A percentile compares a stretch with the other conserved stretches of the same genome.
These are phyloP conservation scores for Auxenochlorella protothecoides DNA, from an alignment of 139 green algal genomes.

Conservation along the genomic window DNA sequence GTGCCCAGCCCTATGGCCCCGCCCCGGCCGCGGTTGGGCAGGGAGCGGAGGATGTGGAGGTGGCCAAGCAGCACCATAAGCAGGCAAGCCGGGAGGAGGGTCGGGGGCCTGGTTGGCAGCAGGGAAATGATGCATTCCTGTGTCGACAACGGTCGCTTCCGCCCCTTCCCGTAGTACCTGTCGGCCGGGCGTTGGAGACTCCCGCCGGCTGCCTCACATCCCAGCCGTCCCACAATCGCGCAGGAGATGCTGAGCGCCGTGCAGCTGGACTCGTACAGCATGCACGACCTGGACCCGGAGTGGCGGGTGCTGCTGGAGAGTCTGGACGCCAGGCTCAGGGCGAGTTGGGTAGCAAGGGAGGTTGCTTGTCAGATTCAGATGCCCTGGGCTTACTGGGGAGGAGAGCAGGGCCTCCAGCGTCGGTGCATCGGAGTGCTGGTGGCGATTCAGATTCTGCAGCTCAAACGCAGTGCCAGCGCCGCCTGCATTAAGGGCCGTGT, in stretches of 20 bases:
- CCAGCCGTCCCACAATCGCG: no score
- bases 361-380: slow-evolving; percentile 1
- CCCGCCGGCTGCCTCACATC: no score
- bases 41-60: no score
- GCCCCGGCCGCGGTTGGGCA: no score
- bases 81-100: no score
- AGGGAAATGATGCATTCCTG: no score
- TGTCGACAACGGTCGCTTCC: no score
- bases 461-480: not conserved
- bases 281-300: slow-evolving; percentile 12
- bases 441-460: not conserved
- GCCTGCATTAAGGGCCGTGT: not conserved
- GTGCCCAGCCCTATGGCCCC: no score
- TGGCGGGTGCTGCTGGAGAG: slow-evolving; percentile 7
- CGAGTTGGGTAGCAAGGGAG: not conserved
- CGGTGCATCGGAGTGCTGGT: not conserved
- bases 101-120: no score
- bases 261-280: slow-evolving; percentile 5
- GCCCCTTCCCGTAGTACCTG: no score
- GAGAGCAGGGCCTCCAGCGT: not conserved
- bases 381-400: not conserved
- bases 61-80: no score
- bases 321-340: slow-evolving; percentile 1
- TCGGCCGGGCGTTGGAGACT: no score
- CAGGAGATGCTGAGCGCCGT: not conserved